Evolutionary conservation across 164 flowering plant species (phyloP), one percentile per base, ranked within the genome.

Genomic region (Vitis riparia): DNA sequence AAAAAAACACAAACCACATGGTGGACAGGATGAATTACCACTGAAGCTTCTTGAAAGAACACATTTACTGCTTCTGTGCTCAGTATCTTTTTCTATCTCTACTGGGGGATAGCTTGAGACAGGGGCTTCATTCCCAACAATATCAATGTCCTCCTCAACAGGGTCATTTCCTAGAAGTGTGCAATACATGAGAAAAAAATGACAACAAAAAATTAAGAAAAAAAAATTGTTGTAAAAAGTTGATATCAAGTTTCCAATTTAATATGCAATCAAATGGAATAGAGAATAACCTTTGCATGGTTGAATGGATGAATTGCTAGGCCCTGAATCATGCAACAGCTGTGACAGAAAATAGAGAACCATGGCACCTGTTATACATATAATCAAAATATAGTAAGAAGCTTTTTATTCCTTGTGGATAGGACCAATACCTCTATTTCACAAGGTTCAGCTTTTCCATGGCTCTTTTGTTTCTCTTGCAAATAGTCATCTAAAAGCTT

Each of bases 91-190:
- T 65, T 93, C 94, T 67, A 85, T 86, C 81, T 87, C 90, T 32
- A 90, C 80, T 3, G 92, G 82, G 62, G 92, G 90, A 70, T 77
- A 87, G 82, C 89, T 84, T 23, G 92, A 82, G 19, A 82, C 83
- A 32, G 90, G 91, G 66, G 86, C 88, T 76, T 90, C 98, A 79
- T 87, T 86, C 30, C 91, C 95, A 65, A 88, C 94, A 69, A 88
- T 87, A 78, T 90, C 98, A 62, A 90, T 83, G 76, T 91, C 95
- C 78, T 91, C 97, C 19, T 91, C 96, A 73, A 75, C 81, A 2
- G 71, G 78, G 14, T 78, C 89, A 78, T 83, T 80, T 8, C 83
- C 97, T 91, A 55, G n/a, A 77, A 63, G 68, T 17, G 50, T 15
- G 37, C 37, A 63, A 53, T 17, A 30, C 1, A 44, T 11, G 17